Evolutionary conservation across 176 grass and related monocot genomes (phyloP), one percentile per base, ranked within the genome.

Genomic region (Aegilops bicornis): DNA sequence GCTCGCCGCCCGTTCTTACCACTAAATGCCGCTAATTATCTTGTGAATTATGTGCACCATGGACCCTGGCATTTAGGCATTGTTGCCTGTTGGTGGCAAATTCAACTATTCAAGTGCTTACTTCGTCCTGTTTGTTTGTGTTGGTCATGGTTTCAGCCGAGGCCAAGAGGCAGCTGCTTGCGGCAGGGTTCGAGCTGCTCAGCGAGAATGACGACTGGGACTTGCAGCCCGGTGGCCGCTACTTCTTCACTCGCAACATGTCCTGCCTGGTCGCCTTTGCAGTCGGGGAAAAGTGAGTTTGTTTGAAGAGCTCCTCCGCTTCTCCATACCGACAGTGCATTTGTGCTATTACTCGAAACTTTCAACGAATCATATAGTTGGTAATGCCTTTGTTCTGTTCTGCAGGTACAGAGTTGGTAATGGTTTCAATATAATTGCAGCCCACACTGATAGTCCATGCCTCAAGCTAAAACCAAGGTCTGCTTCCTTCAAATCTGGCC

Each of bases 241-340:
- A 98, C 85, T 98, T 98, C 91, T 98, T 95, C 89, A 98, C 96
- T 3, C 89, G 93, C 54, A 98, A 98, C 86, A 94, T 95, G 96
- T 98, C 96, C 61, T 98, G 88, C 79, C 40, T 98, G 83, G 89
- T 98, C 13, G 96, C 96, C 39, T 95, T 98, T 47, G 93, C 89
- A 15, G 84, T 98, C 10, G 96, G 96, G 69, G 78, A 89, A 48
- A 94, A 90, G 95, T 95, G 63, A 87, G 88, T 92, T 11, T 83
- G 22, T 50, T 30, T 32, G 19, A 24, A 79, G 20, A 36, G 78
- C 75, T 75, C 6, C 75, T 75, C 6, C 10, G 5, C 64, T 78
- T 64, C 0, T 69, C n/a, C 37, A 76, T 54, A 52, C 4, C 17
- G 3, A n/a, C 10, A 14, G 0, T 59, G 29, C 75, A 14, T 79